Conservation (phyloP, 2,329 filamentous ascomycete genomes). For the Grosmannia penicillata region DNA sequence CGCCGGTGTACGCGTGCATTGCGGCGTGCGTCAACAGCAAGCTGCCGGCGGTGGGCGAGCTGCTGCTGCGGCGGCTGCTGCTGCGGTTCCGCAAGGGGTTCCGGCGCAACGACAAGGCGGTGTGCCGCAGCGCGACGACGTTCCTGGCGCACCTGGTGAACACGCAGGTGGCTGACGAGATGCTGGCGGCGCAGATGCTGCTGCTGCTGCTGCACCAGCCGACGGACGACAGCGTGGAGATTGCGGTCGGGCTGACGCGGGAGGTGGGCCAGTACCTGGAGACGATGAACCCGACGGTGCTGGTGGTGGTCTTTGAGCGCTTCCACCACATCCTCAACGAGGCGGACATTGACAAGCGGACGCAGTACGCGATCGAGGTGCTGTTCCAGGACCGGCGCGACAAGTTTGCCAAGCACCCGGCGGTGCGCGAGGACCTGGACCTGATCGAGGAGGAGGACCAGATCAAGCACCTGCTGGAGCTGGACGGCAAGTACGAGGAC, state of each 20-base stretch:
- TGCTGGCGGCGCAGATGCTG: slow-evolving; percentile 82
- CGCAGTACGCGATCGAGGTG: slow-evolving; percentile 99
- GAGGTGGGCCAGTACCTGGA: slow-evolving; percentile 91
- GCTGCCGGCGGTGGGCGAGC: slow-evolving; percentile 82
- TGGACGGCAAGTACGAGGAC: slow-evolving; percentile 73
- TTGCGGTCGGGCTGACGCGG: slow-evolving; percentile 82
- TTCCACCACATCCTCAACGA: slow-evolving; percentile 93
- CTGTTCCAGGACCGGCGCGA: slow-evolving; percentile 94
- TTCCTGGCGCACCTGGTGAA: slow-evolving; percentile 95
- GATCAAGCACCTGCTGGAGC: slow-evolving; percentile 72
- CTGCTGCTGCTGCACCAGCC: slow-evolving; percentile 87
- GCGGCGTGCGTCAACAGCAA: slow-evolving; percentile 96
- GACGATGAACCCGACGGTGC: slow-evolving; percentile 83
- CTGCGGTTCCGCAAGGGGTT: slow-evolving; percentile 93
- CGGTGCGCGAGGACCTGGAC: slow-evolving; percentile 83
- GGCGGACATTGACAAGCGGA: slow-evolving; percentile 90
- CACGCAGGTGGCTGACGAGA: slow-evolving; percentile 89
- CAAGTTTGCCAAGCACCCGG: slow-evolving; percentile 87
- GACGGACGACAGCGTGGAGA: slow-evolving; percentile 94
- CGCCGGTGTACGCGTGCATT: slow-evolving; percentile 91
- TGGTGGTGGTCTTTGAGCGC: slow-evolving; percentile 85
- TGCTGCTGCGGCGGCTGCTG: slow-evolving; percentile 71
- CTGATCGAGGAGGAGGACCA: slow-evolving; percentile 96
- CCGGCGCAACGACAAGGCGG: slow-evolving; percentile 91
- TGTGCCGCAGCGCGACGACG: slow-evolving; percentile 82